phyloP scores from a whole-genome alignment of 257 asterid species.

The Echites panduratus region DNA sequence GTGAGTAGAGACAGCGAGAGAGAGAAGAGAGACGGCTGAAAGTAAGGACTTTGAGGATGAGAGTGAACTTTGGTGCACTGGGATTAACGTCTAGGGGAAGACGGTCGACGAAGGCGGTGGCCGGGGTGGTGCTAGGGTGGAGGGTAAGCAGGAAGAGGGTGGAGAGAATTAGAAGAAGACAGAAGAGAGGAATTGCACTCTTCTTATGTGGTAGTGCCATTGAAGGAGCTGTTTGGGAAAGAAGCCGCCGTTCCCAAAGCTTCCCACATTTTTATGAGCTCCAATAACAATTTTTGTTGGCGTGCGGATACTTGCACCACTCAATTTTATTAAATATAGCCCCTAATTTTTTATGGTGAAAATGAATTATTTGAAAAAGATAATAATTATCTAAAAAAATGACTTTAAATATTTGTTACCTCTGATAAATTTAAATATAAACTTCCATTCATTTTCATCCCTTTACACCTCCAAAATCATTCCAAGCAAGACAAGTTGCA shows the following conservation, averaged over 20 bases:
- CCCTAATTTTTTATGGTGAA: no score
- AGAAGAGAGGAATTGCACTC: conserved; percentile 26
- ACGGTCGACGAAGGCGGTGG: conserved; percentile 13
- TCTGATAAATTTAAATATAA: no score
- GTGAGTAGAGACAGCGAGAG: conserved; percentile 81
- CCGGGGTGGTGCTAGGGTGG: conserved; percentile 22
- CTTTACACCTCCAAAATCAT: no score
- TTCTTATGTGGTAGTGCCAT: neutral
- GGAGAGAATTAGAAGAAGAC: conserved; percentile 43
- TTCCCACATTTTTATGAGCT: neutral
- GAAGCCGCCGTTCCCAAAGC: neutral
- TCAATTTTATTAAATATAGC: no score
- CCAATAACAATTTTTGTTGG: neutral
- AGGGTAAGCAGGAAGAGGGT: conserved; percentile 30
- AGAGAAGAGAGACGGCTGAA: conserved; percentile 72
- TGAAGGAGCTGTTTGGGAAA: neutral
- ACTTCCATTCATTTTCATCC: no score
- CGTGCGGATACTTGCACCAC: no score
- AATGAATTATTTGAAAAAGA: no score
- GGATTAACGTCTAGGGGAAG: neutral
- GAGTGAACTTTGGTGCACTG: conserved; percentile 44
- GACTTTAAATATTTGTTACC: no score
- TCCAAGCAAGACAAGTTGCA: no score
- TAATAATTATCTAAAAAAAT: no score
- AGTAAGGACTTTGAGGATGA: conserved; percentile 80